Evolutionary conservation across 2,329 filamentous ascomycete genomes (phyloP).

Genomic region (Botrytis paeoniae): DNA sequence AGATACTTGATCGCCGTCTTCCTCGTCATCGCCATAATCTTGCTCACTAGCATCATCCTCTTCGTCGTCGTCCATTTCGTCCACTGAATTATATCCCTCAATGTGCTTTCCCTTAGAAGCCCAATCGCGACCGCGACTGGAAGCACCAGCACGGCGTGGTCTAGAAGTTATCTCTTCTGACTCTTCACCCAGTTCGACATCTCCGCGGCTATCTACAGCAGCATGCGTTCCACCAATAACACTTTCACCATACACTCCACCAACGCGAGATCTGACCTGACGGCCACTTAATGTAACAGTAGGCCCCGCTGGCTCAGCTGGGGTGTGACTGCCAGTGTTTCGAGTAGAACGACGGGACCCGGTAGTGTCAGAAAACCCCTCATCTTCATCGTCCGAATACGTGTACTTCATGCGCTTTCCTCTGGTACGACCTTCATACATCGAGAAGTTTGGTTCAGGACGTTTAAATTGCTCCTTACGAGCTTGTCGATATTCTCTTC

Average conservation of each 20-base stretch:
- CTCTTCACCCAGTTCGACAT: constrained; percentile 46
- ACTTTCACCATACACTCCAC: constrained; percentile 53
- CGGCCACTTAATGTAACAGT: constrained; percentile 81
- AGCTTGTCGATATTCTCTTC: constrained; percentile 83
- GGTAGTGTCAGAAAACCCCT: constrained; percentile 63
- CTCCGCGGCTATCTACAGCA: constrained; percentile 31
- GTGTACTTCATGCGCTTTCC: constrained; percentile 97
- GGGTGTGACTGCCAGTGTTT: constrained; percentile 70
- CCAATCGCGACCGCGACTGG: constrained; percentile 27
- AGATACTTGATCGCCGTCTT: constrained; percentile 64
- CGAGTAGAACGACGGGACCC: constrained; percentile 67
- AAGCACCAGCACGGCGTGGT: constrained; percentile 40
- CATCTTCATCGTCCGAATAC: constrained; percentile 82
- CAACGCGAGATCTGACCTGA: constrained; percentile 66
- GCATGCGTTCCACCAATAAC: constrained; percentile 49
- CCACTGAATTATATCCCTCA: constrained; percentile 55
- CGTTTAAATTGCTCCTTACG: constrained; percentile 74
- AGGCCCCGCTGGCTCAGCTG: constrained; percentile 62
- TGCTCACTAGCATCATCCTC: constrained; percentile 69
- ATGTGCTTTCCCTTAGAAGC: constrained; percentile 46
- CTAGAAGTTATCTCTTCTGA: constrained; percentile 42
- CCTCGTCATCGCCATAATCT: constrained; percentile 71
- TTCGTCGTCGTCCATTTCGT: constrained; percentile 56
- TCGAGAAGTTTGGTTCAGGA: constrained; percentile 83
- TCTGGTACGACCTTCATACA: constrained; percentile 93